Percentiles rank a stretch among this genome's conserved stretches.
phyloP scores from a whole-genome alignment of 2,329 filamentous ascomycete genomes.

The Aspergillus fructus region DNA sequence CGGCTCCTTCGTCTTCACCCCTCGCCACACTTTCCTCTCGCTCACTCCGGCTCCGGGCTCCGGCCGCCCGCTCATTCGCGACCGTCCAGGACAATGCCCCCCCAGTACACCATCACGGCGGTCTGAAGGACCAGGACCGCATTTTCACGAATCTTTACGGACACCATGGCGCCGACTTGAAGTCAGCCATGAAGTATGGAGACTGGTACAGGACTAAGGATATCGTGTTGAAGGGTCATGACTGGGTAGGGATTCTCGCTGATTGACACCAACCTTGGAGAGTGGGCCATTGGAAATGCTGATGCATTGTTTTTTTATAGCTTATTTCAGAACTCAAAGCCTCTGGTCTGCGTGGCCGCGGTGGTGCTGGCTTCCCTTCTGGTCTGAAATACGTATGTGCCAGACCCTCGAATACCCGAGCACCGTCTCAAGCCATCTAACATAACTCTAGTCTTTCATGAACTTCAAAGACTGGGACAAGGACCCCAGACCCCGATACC shows the following conservation, averaged over 20 bases:
- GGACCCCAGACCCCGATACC: conserved; percentile 89
- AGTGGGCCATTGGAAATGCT: conserved; percentile 18
- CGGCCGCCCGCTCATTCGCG: conserved; percentile 66
- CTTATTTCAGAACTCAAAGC: conserved; percentile 98
- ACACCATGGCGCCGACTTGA: conserved; percentile 85
- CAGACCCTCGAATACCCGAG: background rate
- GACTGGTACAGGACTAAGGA: conserved; percentile 99
- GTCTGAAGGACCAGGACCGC: conserved; percentile 91
- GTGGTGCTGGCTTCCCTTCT: conserved; percentile 96
- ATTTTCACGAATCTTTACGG: conserved; percentile 99
- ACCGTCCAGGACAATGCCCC: conserved; percentile 69
- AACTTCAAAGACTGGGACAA: conserved; percentile 99
- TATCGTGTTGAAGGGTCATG: conserved; percentile 92
- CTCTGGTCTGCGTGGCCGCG: conserved; percentile 90
- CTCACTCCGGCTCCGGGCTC: conserved; percentile 41
- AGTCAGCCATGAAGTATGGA: conserved; percentile 94
- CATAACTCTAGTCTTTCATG: conserved; percentile 82
- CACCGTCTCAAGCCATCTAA: background rate
- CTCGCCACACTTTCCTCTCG: conserved; percentile 42
- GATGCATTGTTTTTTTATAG: conserved; percentile 41
- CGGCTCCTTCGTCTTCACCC: conserved; percentile 43
- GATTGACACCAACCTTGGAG: background rate
- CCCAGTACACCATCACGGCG: conserved; percentile 71
- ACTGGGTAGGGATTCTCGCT: conserved; percentile 62
- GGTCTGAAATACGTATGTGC: conserved; percentile 95